Evolutionary conservation across 345 rosid genomes (phyloP).

Genomic region (Lepidium didymum): DNA sequence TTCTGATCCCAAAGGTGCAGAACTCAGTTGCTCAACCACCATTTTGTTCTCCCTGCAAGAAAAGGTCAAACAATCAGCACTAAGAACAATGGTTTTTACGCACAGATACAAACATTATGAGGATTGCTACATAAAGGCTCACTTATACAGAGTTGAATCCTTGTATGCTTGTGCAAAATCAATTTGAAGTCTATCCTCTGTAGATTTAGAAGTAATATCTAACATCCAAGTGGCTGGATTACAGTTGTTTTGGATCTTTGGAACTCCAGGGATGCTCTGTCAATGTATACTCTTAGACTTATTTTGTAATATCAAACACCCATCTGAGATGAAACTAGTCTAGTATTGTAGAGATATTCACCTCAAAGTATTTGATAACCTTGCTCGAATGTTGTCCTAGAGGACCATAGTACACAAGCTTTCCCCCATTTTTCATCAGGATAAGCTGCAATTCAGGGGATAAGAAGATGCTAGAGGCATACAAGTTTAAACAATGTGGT

Average conservation of each 20-base stretch:
- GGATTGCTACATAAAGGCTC: conserved; percentile 16
- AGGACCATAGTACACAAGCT: conserved; percentile 31
- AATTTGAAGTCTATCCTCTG: conserved; percentile 33
- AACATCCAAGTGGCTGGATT: conserved; percentile 73
- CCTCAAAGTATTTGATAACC: conserved; percentile 38
- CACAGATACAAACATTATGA: not conserved
- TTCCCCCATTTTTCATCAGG: conserved; percentile 39
- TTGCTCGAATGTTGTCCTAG: conserved; percentile 36
- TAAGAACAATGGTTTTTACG: not conserved
- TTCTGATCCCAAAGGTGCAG: conserved; percentile 32
- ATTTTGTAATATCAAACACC: not conserved
- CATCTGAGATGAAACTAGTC: not conserved
- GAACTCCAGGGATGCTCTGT: conserved; percentile 43
- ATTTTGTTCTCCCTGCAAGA: conserved; percentile 28
- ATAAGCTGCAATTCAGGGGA: conserved; percentile 27
- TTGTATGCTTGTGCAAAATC: conserved; percentile 37
- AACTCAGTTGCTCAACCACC: conserved; percentile 32
- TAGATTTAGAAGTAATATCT: conserved; percentile 41
- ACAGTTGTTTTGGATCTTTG: conserved; percentile 39
- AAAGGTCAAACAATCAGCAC: not conserved
- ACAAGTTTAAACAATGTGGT: not conserved
- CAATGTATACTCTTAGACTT: not conserved
- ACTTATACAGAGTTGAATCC: conserved; percentile 36
- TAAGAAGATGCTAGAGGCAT: not conserved
- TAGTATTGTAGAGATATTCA: not conserved